These are phyloP conservation scores for Fusarium ramigenum DNA, from an alignment of 2,329 filamentous ascomycete species.

Conservation along the genomic window DNA sequence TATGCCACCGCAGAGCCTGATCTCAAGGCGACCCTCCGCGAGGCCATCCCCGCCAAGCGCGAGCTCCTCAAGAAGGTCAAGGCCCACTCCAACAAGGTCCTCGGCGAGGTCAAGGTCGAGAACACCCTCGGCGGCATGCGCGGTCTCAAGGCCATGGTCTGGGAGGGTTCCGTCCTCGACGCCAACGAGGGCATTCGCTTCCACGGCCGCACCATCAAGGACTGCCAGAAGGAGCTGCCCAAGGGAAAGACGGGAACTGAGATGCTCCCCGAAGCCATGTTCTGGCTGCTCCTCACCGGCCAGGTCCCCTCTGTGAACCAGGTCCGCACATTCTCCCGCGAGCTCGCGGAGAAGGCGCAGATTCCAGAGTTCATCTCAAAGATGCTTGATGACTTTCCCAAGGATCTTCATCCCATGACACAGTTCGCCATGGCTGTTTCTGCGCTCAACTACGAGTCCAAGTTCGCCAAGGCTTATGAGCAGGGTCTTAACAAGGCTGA, in stretches of 20 bases:
- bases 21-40: slow-evolving; percentile 86
- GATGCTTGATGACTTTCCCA: slow-evolving; percentile 90
- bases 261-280: slow-evolving; percentile 99
- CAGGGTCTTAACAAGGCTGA: slow-evolving; percentile 91
- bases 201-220: slow-evolving; percentile 97
- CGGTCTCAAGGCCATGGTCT: slow-evolving; percentile 96
- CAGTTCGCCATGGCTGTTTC: slow-evolving; percentile 96
- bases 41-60: slow-evolving; percentile 88
- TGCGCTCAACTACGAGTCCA: slow-evolving; percentile 93
- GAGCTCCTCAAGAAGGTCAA: slow-evolving; percentile 96
- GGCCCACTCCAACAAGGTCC: slow-evolving; percentile 79
- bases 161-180: slow-evolving; percentile 97
- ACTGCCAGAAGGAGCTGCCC: slow-evolving; percentile 92
- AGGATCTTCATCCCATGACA: slow-evolving; percentile 95
- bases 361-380: slow-evolving; percentile 85
- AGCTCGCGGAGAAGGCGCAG: slow-evolving; percentile 85
- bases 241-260: slow-evolving; percentile 93
- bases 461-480: slow-evolving; percentile 94
- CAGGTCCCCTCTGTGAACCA: slow-evolving; percentile 86
- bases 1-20: slow-evolving; percentile 86
- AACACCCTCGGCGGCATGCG: slow-evolving; percentile 97
- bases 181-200: slow-evolving; percentile 98
- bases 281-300: slow-evolving; percentile 96
- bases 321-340: slow-evolving; percentile 81
- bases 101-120: slow-evolving; percentile 93